These are phyloP conservation scores for Epichloe gansuensis DNA, from an alignment of 2,329 filamentous ascomycete species.

Conservation along the genomic window DNA sequence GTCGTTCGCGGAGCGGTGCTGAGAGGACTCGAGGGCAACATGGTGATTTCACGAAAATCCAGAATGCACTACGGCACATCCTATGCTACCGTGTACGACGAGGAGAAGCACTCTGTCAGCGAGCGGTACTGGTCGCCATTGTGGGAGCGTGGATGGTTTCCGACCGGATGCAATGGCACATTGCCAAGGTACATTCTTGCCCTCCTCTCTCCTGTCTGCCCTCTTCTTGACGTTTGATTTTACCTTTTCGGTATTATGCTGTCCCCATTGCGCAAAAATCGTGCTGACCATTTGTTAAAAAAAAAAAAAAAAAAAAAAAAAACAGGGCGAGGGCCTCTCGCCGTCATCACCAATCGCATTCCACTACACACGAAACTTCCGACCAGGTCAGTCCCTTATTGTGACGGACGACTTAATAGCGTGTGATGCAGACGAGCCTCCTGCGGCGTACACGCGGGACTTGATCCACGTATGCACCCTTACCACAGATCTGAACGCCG, in stretches of 20 bases:
- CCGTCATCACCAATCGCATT: slow-evolving; percentile 65
- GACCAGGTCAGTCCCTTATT: slow-evolving; percentile 60
- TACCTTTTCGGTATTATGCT: neutral
- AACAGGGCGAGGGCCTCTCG: slow-evolving; percentile 58
- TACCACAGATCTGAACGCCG: slow-evolving; percentile 66
- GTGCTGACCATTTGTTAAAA: no score
- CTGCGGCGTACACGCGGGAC: slow-evolving; percentile 43
- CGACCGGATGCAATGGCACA: slow-evolving; percentile 78
- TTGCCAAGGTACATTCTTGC: slow-evolving; percentile 48
- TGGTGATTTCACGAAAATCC: slow-evolving; percentile 63
- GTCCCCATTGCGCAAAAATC: no score
- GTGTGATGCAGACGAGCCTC: slow-evolving; percentile 56
- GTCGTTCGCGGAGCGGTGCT: slow-evolving; percentile 68
- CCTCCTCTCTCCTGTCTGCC: neutral
- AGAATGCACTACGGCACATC: slow-evolving; percentile 70
- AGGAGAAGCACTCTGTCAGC: slow-evolving; percentile 56
- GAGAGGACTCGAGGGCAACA: slow-evolving; percentile 61
- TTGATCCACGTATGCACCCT: slow-evolving; percentile 65
- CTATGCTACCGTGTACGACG: slow-evolving; percentile 71
- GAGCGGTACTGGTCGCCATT: slow-evolving; percentile 70
- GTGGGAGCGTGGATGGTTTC: slow-evolving; percentile 78
- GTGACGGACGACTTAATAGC: slow-evolving; percentile 73
- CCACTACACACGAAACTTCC: slow-evolving; percentile 77
- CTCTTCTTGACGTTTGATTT: neutral
- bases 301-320: no score